These are phyloP conservation scores for Penicillium decumbens DNA, from an alignment of 2,329 filamentous ascomycete genomes.

Conservation along the genomic window DNA sequence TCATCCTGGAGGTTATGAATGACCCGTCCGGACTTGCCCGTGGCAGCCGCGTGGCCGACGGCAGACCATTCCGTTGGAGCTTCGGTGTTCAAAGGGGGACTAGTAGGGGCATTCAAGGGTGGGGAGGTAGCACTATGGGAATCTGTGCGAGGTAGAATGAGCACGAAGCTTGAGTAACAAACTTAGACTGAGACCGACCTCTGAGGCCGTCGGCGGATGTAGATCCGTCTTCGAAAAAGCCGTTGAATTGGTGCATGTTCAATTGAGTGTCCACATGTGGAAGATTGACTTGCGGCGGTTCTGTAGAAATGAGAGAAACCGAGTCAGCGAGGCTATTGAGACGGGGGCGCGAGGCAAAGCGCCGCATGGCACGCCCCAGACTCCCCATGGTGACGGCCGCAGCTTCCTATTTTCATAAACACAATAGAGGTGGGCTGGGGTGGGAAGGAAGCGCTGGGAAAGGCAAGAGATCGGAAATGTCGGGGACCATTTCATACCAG, in stretches of 20 bases:
- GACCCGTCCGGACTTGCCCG: conserved; percentile 49
- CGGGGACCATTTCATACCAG: conserved; percentile 20
- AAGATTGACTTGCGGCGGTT: conserved; percentile 36
- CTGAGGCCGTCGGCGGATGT: conserved; percentile 17
- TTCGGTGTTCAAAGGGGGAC: conserved; percentile 27
- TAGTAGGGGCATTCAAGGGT: conserved; percentile 16
- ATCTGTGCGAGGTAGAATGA: conserved; percentile 11
- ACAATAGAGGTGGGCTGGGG: background rate
- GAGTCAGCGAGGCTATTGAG: conserved; percentile 25
- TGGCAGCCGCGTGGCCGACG: conserved; percentile 48
- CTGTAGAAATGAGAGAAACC: conserved; percentile 19
- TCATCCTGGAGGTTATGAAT: conserved; percentile 50
- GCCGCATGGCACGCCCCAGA: conserved; percentile 28
- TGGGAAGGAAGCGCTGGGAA: background rate
- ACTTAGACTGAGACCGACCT: conserved; percentile 20
- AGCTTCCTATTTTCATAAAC: background rate
- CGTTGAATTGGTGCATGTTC: conserved; percentile 43
- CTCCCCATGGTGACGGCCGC: conserved; percentile 24
- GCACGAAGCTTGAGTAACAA: conserved; percentile 3
- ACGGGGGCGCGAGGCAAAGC: conserved; percentile 5
- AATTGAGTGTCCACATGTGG: conserved; percentile 40
- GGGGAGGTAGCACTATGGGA: conserved; percentile 18
- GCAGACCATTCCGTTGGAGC: conserved; percentile 46
- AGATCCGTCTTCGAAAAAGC: conserved; percentile 33
- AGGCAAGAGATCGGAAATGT: background rate